Base-by-base conservation (phyloP, 148 eudicot species). In the Fallopia convolvulus region DNA sequence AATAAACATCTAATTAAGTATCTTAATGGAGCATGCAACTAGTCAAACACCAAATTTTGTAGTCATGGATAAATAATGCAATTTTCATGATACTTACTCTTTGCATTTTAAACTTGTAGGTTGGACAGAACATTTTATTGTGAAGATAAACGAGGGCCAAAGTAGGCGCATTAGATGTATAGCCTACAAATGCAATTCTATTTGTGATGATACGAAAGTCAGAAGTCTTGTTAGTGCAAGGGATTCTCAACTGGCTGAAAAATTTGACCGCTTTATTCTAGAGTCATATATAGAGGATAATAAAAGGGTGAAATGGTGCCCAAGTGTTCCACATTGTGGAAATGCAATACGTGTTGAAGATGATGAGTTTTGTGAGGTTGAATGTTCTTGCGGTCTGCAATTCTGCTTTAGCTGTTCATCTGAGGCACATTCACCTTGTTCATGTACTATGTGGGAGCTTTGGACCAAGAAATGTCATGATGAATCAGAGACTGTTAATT, bases 241-340 rank as follows among this genome's bases (percentile, higher is more conserved):
- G 78, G 80, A 85, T 52, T 83, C 87, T 32, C 87, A 82, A 76
- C 77, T 91, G 15, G 91, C 87, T 0, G 86, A 88, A 78, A 91
- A 88, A 75, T 91, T 91, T 83, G 93, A 89, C 56, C 89, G 93
- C 9, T 89, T 83, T 82, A 84, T 91, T 72, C 87, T 88, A 2
- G 97, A 89, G 77, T 91, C 97, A 30, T 91, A 91, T 74, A 88
- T 91, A 23, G 97, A 91, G 81, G 97, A 89, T 80, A 91, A 91
- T 77, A 88, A 82, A 75, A 86, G 80, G 89, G 93, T 89, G 10
- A 85, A 87, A 75, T 91, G 97, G 97, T 91, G 97, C 78, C 97
- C 93, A 0, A 89, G 97, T 81, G 58, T 82, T 70, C 97, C 97
- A 30, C 97, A 89, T 73, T 91, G 97, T 78, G 93, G 97, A 46